A percentile compares a stretch with the other conserved stretches of the same genome.
Evolutionary conservation across 352 stramenopile species (phyloP).

Genomic region (Phytophthora melonis): DNA sequence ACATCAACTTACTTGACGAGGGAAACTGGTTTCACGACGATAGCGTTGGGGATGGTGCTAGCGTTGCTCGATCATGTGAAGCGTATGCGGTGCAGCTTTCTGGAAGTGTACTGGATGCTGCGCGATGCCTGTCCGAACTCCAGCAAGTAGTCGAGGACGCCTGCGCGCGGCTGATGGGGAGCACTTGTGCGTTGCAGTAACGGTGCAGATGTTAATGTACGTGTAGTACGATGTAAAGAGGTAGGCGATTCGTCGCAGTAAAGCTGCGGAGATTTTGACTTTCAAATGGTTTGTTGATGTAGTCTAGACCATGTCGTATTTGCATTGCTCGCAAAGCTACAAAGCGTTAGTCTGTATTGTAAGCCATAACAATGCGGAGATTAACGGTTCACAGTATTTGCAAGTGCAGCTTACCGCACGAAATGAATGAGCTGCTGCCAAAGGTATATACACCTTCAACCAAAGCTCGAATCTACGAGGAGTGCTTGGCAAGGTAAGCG

Average conservation of each 20-base stretch:
- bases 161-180: slow-evolving; percentile 50
- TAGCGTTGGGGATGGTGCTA: slow-evolving; percentile 6
- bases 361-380: too few relatives aligned
- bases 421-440: neutral
- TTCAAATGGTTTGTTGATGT: too few relatives aligned
- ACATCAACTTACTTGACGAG: slow-evolving; percentile 46
- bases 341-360: too few relatives aligned
- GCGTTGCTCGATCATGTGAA: slow-evolving; percentile 20
- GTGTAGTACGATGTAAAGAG: too few relatives aligned
- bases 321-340: too few relatives aligned
- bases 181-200: slow-evolving; percentile 55
- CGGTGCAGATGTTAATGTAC: neutral
- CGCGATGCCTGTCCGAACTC: slow-evolving; percentile 36
- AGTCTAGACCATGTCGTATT: too few relatives aligned
- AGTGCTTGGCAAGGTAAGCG: slow-evolving; percentile 45
- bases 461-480: neutral
- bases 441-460: neutral
- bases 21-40: slow-evolving; percentile 14
- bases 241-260: too few relatives aligned
- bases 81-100: slow-evolving; percentile 23
- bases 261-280: too few relatives aligned
- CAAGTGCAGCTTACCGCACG: too few relatives aligned
- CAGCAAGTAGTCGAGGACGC: slow-evolving; percentile 54
- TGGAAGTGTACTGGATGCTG: slow-evolving; percentile 25
- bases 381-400: too few relatives aligned